Conservation (phyloP, 2,329 filamentous ascomycete genomes). For the Aspergillus costaricaensis region DNA sequence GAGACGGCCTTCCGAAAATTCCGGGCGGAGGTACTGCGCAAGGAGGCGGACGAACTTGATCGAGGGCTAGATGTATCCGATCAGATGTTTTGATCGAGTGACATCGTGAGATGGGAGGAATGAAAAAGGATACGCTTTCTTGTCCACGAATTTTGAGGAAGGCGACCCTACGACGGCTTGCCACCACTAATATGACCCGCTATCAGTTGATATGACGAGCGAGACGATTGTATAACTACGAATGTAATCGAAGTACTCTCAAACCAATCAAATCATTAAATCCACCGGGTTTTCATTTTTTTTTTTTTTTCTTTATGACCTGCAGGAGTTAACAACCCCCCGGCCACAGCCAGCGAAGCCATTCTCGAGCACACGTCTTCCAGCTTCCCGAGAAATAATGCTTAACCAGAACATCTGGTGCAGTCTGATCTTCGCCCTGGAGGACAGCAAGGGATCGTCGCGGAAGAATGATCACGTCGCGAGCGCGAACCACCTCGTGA, state of each 20-base stretch:
- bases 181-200: too few relatives aligned
- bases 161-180: too few relatives aligned
- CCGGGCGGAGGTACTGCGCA: slow-evolving; percentile 63
- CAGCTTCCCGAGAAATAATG: slow-evolving; percentile 12
- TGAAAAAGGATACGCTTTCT: neutral
- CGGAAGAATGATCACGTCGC: slow-evolving; percentile 4
- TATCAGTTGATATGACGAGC: too few relatives aligned
- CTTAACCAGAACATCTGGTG: slow-evolving; percentile 7
- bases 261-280: too few relatives aligned
- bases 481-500: neutral
- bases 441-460: slow-evolving; percentile 3
- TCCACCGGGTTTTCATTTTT: too few relatives aligned
- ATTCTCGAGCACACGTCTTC: neutral
- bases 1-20: slow-evolving; percentile 65
- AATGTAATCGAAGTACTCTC: too few relatives aligned
- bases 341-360: neutral
- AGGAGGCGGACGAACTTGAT: slow-evolving; percentile 60
- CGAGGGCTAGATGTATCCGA: slow-evolving; percentile 32
- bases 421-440: slow-evolving; percentile 7
- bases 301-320: neutral
- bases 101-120: neutral
- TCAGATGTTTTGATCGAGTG: slow-evolving; percentile 26
- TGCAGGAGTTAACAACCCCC: neutral
- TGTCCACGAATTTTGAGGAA: neutral
- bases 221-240: too few relatives aligned